Evolutionary conservation across 805 yeast genomes (phyloP), one percentile per base, ranked within the genome.

Genomic region (Candida pseudoglaebosa): DNA sequence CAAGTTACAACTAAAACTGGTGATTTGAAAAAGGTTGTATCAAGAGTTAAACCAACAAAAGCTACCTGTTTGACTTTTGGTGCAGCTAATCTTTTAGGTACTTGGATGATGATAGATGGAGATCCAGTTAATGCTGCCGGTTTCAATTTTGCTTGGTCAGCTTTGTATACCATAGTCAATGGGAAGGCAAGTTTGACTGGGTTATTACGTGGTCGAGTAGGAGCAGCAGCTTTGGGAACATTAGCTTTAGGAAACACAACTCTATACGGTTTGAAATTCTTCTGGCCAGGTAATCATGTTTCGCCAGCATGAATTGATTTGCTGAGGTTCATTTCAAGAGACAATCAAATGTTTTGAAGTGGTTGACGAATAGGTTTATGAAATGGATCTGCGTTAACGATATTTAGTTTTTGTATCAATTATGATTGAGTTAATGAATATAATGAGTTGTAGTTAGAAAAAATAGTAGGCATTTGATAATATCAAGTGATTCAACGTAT

Each of bases 81-180:
- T 4, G 62, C 73, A 1, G 79, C 84, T 28, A 63, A 75, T 41
- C 78, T 78, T 1, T 57, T 82, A 14, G 91, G 91, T 18, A 80
- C 85, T 3, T 83, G 77, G 67, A 82, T 89, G 67, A 74, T 83
- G 29, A 70, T 70, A 46, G 96, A 89, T 54, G 82, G 85, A 12
- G 96, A 88, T 52, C 61, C 78, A 15, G 72, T 74, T 33, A 80
- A 84, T 59, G 96, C 95, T 3, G 72, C 91, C 1, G 96, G 95
- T 0, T 83, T 89, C 52, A 66, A 75, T 5, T 69, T 77, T 50
- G 95, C 93, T 2, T 90, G 96, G 96, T 77, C 86, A 5, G 57
- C 84, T 5, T 59, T 89, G 41, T 90, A 86, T 52, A 54, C 82
- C 41, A 55, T 89, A 9, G 86, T 82, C 12, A 85, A 86, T 53